Evolutionary conservation across 1,139 yeast genomes (phyloP).

Genomic region (Yamadazyma spencermartinsiae): DNA sequence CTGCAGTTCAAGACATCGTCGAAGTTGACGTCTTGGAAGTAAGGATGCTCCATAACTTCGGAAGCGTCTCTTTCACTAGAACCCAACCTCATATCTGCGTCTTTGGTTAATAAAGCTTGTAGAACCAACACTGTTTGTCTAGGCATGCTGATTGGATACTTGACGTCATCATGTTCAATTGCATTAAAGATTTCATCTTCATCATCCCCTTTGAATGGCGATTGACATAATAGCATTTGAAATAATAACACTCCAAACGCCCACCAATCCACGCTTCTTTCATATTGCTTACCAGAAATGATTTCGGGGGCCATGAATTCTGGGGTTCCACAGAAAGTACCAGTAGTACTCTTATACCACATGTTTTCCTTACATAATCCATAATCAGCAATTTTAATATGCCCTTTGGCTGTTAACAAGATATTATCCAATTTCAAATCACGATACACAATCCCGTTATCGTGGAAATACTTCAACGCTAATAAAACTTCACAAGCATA

Average conservation of each 20-base stretch:
- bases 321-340: slow-evolving; percentile 98
- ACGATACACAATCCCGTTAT: slow-evolving; percentile 93
- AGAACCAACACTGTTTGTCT: slow-evolving; percentile 92
- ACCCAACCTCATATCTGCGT: slow-evolving; percentile 82
- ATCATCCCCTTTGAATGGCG: slow-evolving; percentile 97
- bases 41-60: slow-evolving; percentile 94
- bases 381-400: slow-evolving; percentile 93
- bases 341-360: slow-evolving; percentile 89
- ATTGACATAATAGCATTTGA: slow-evolving; percentile 94
- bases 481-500: slow-evolving; percentile 95
- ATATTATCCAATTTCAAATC: slow-evolving; percentile 95
- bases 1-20: slow-evolving; percentile 77
- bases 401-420: slow-evolving; percentile 86
- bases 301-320: slow-evolving; percentile 99
- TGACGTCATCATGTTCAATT: slow-evolving; percentile 95
- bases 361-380: slow-evolving; percentile 96
- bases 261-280: slow-evolving; percentile 99
- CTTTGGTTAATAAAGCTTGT: slow-evolving; percentile 87
- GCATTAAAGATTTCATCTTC: slow-evolving; percentile 98
- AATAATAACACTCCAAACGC: slow-evolving; percentile 95
- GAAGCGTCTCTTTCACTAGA: slow-evolving; percentile 84
- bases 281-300: slow-evolving; percentile 86
- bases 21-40: slow-evolving; percentile 85
- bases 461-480: slow-evolving; percentile 91
- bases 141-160: slow-evolving; percentile 97